These are phyloP conservation scores for Plasmodium cynomolgi DNA, from an alignment of 169 alveolate genomes.

Conservation along the genomic window DNA sequence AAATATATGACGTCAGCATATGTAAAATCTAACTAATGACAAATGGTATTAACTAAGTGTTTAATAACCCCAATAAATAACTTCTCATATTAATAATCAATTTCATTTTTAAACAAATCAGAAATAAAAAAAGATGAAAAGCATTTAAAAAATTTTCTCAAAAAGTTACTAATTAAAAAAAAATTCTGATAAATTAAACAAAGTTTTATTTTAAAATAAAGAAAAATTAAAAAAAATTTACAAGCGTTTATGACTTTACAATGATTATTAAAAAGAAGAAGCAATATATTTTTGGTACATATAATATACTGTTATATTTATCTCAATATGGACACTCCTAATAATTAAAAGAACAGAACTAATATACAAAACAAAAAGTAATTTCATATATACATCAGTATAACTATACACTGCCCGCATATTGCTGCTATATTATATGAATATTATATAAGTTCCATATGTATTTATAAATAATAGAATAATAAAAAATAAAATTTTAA, in stretches of 20 bases:
- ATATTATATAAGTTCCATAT: neutral
- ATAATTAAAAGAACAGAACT: neutral
- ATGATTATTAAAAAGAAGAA: neutral
- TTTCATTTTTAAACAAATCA: neutral
- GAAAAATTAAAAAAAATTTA: neutral
- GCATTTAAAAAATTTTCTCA: neutral
- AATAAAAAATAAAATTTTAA: neutral
- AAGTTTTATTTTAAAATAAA: neutral
- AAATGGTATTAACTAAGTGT: neutral
- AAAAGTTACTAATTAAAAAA: neutral
- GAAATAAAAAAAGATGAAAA: neutral
- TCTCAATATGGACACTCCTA: neutral
- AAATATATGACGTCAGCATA: neutral
- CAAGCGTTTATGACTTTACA: neutral
- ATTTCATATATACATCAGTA: neutral
- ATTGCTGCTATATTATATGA: neutral
- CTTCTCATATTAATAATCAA: neutral
- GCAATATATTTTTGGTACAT: neutral
- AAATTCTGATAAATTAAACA: neutral
- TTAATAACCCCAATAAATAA: neutral
- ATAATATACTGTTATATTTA: neutral
- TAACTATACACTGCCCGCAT: neutral
- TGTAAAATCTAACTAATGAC: neutral
- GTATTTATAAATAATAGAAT: no score
- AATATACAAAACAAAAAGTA: neutral